phyloP scores from a whole-genome alignment of 495 filamentous ascomycete species.

The Aspergillus olivimuriae region DNA sequence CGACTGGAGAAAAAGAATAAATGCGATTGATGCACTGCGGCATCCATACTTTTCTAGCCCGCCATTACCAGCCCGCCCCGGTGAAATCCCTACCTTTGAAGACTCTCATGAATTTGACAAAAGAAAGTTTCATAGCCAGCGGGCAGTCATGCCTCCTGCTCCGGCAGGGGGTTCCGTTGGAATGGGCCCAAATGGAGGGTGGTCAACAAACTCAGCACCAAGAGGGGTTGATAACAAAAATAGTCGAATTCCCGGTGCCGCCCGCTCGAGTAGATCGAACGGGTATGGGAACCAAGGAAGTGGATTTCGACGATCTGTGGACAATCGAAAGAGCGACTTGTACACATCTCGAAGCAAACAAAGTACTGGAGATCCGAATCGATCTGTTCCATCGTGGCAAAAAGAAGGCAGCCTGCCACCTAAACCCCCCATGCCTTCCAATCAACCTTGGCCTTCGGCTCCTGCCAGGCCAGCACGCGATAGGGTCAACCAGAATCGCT shows the following conservation, averaged over 20 bases:
- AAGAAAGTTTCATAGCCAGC: constrained; percentile 75
- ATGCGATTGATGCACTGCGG: constrained; percentile 88
- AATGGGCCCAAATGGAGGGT: constrained; percentile 60
- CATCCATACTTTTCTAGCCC: constrained; percentile 82
- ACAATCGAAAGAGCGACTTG: constrained; percentile 12
- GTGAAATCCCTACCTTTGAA: constrained; percentile 80
- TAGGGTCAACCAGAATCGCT: constrained; percentile 19
- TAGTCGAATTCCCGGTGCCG: constrained; percentile 29
- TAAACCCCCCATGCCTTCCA: constrained; percentile 26
- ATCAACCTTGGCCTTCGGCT: constrained; percentile 25
- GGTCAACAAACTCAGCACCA: constrained; percentile 30
- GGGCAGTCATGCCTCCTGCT: constrained; percentile 74
- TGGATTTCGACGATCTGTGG: constrained; percentile 18
- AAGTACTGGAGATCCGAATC: constrained; percentile 11
- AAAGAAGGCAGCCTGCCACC: constrained; percentile 35
- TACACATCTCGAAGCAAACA: constrained; percentile 7
- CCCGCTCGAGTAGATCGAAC: constrained; percentile 21
- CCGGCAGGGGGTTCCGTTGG: constrained; percentile 86
- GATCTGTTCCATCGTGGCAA: constrained; percentile 20
- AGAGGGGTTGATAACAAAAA: constrained; percentile 23
- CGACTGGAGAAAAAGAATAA: constrained; percentile 81
- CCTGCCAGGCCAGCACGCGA: constrained; percentile 28
- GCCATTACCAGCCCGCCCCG: constrained; percentile 72
- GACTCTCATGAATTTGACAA: constrained; percentile 96
- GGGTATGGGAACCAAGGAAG: constrained; percentile 17